These are phyloP conservation scores for Scheffersomyces cryptocercus DNA, from an alignment of 1,139 yeast genomes.

Conservation along the genomic window DNA sequence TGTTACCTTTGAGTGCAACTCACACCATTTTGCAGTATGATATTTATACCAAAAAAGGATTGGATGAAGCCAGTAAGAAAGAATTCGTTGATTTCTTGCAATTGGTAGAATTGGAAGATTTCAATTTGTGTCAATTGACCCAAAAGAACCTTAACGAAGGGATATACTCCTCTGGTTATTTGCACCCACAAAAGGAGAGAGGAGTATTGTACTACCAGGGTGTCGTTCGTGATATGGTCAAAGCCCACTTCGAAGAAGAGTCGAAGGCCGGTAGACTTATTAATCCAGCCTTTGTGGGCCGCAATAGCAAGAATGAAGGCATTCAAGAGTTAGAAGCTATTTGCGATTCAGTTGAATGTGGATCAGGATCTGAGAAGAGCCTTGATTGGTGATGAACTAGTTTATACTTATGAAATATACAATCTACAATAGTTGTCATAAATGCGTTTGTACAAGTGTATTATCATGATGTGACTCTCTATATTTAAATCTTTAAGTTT, in stretches of 20 bases:
- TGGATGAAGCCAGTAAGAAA: constrained; percentile 49
- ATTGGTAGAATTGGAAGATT: constrained; percentile 61
- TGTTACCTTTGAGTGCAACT: constrained; percentile 52
- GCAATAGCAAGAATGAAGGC: constrained; percentile 36
- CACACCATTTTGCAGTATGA: constrained; percentile 61
- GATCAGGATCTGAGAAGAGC: constrained; percentile 5
- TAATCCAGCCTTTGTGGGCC: constrained; percentile 53
- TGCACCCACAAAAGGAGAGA: constrained; percentile 59
- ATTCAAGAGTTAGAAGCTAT: constrained; percentile 52
- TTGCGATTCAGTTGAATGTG: constrained; percentile 51
- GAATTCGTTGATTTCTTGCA: constrained; percentile 65
- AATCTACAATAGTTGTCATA: background rate
- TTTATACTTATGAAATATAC: background rate
- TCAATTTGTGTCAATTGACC: constrained; percentile 56
- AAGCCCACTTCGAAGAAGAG: constrained; percentile 50
- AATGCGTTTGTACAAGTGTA: background rate
- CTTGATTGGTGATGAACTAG: constrained; percentile 9
- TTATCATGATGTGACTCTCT: too few relatives aligned
- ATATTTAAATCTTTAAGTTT: constrained; percentile 11
- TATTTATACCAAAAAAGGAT: constrained; percentile 60
- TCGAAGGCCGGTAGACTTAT: constrained; percentile 43
- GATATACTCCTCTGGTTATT: constrained; percentile 54
- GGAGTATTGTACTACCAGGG: constrained; percentile 61
- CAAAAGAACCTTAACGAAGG: constrained; percentile 64
- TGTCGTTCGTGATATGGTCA: constrained; percentile 59